Evolutionary conservation across 208 protist species (phyloP).

Genomic region (Trypanosoma vivax): DNA sequence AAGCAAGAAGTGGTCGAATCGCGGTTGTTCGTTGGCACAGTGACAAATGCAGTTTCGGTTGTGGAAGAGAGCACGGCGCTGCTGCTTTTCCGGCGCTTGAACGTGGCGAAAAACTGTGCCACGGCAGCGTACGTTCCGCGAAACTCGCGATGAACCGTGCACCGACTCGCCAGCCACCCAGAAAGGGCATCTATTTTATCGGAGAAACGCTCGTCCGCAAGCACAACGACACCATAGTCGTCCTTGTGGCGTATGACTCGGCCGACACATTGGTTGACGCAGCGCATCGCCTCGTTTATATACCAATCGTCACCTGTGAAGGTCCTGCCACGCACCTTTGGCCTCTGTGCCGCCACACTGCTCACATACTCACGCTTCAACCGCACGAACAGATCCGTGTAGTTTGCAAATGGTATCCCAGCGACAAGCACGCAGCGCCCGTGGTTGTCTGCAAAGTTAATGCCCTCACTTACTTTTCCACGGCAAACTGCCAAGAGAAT

Average conservation of each 20-base stretch:
- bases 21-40: background rate
- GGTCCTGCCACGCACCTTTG: conserved; percentile 51
- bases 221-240: conserved; percentile 94
- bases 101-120: conserved; percentile 54
- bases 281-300: conserved; percentile 88
- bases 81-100: conserved; percentile 6
- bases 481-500: conserved; percentile 95
- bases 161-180: conserved; percentile 55
- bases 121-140: conserved; percentile 53
- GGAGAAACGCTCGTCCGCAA: conserved; percentile 93
- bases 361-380: conserved; percentile 80
- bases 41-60: background rate
- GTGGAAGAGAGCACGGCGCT: background rate
- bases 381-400: conserved; percentile 84
- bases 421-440: conserved; percentile 93
- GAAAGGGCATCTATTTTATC: conserved; percentile 31
- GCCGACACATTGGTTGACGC: conserved; percentile 97
- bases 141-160: conserved; percentile 46
- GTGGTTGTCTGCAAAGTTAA: conserved; percentile 95
- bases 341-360: conserved; percentile 44
- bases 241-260: conserved; percentile 95
- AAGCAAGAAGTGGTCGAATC: background rate
- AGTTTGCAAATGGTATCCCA: conserved; percentile 92
- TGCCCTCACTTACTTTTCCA: conserved; percentile 96
- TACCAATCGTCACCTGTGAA: conserved; percentile 95